Conservation (phyloP, 768 basidiomycete species). For the Pleurotus djamor region DNA sequence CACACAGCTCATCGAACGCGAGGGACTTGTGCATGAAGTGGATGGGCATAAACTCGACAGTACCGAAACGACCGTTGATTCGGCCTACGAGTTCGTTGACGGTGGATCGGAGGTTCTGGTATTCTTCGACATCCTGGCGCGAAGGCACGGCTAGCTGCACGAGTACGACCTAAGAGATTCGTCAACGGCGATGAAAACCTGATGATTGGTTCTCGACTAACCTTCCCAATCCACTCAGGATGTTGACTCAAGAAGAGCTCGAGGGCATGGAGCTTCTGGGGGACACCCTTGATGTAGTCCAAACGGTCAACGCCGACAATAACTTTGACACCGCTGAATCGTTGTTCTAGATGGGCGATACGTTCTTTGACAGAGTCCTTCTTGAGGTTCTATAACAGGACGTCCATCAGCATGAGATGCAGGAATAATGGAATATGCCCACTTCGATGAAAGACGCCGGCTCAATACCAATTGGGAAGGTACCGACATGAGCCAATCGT, state of each 20-base stretch:
- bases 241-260: slow-evolving; percentile 97
- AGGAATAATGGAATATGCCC: slow-evolving; percentile 12
- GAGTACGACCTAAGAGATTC: slow-evolving; percentile 70
- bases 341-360: slow-evolving; percentile 77
- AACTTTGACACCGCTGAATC: slow-evolving; percentile 93
- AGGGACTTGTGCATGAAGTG: slow-evolving; percentile 99
- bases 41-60: slow-evolving; percentile 99
- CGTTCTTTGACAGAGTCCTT: slow-evolving; percentile 80
- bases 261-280: slow-evolving; percentile 95
- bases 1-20: slow-evolving; percentile 91
- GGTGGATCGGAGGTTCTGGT: slow-evolving; percentile 93
- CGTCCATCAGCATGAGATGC: slow-evolving; percentile 7
- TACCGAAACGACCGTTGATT: slow-evolving; percentile 98
- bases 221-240: slow-evolving; percentile 99
- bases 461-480: slow-evolving; percentile 99
- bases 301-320: slow-evolving; percentile 98
- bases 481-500: slow-evolving; percentile 93
- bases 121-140: slow-evolving; percentile 98
- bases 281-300: slow-evolving; percentile 99
- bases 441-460: slow-evolving; percentile 88
- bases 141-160: slow-evolving; percentile 98
- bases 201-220: slow-evolving; percentile 19
- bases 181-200: neutral
- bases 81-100: slow-evolving; percentile 98
- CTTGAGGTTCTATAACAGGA: slow-evolving; percentile 62